Conservation (phyloP, 2,329 filamentous ascomycete species). For the Cladophialophora exuberans region DNA sequence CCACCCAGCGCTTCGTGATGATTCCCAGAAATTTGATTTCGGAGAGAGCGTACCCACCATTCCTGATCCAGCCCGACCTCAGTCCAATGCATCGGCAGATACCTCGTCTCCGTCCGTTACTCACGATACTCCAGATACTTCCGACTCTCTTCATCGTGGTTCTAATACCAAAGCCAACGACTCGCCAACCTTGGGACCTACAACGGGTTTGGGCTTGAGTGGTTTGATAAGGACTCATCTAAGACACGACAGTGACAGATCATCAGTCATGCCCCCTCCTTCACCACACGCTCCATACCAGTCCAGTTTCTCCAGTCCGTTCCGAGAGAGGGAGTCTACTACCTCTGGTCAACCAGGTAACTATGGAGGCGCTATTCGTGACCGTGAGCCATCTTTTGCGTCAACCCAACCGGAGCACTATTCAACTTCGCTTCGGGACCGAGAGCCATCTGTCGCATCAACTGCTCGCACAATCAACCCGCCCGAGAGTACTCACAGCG, state of each 20-base stretch:
- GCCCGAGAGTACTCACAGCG: conserved; percentile 55
- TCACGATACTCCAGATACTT: conserved; percentile 24
- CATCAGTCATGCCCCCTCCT: conserved; percentile 70
- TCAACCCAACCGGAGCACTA: conserved; percentile 4
- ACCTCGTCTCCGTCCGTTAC: conserved; percentile 22
- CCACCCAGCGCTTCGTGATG: conserved; percentile 43
- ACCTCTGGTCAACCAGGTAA: neutral
- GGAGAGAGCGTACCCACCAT: conserved; percentile 10
- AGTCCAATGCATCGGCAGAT: conserved; percentile 22
- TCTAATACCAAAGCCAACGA: conserved; percentile 49
- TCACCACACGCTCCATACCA: conserved; percentile 37
- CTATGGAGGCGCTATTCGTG: conserved; percentile 6
- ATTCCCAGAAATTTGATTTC: conserved; percentile 33
- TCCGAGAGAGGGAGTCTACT: conserved; percentile 27
- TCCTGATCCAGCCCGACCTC: conserved; percentile 4
- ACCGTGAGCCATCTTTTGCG: conserved; percentile 34
- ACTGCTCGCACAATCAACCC: conserved; percentile 46
- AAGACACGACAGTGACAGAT: conserved; percentile 77
- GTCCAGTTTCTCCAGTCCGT: neutral
- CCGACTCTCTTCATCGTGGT: conserved; percentile 21
- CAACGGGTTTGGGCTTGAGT: conserved; percentile 64
- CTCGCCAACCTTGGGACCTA: conserved; percentile 77
- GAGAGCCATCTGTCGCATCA: conserved; percentile 37
- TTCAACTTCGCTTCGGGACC: conserved; percentile 13
- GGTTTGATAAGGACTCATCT: conserved; percentile 84